Base-by-base conservation (phyloP, 2,329 filamentous ascomycete genomes). In the Fusarium coffeatum region DNA sequence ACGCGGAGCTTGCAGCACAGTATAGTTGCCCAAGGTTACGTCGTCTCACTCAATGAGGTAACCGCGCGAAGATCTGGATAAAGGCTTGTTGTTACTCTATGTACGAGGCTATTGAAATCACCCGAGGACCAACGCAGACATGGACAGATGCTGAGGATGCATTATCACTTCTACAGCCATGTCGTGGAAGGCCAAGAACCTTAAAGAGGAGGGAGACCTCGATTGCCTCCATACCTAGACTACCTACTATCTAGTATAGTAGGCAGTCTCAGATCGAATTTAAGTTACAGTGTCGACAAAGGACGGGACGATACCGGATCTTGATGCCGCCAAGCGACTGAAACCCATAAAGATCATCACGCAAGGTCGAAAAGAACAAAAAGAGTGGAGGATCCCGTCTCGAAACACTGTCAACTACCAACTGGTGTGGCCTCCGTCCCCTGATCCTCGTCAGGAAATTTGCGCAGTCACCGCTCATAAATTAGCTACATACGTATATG, bases 361-460 rank as follows among this genome's bases (percentile, higher is more conserved):
- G 34, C 49, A 66, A 61, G 49, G 54, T 55, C 66, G 23, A 40
- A 62, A 20, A 32, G 64, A 59, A 51, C 28, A 51, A 59, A 55
- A 61, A 58, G 16, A 67, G 58, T 68, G 64, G 65, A 64, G 37
- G 51, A 28, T 41, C 22, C 34, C 37, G 37, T 28, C 25, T 68
- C 46, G 42, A 59, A 64, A 64, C 59, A 68, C 47, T 42, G 32
- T 43, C 54, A 54, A 68, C 49, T 50, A 23, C 34, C 41, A 60
- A 46, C 27, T 68, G 43, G 42, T 51, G 27, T 30, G 28, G 20
- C 54, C 34, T 43, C 37, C 15, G 41, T 61, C 49, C 59, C 66
- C 56, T 62, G 61, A 59, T 49, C 62, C 49, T 57, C 54, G 59
- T 62, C 56, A 72, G 59, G 65, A 65, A 37, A 64, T 34, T 64